Percentiles rank a stretch among this genome's conserved stretches.
Conservation (phyloP, 208 protist genomes). For the Porcisia deanei region DNA sequence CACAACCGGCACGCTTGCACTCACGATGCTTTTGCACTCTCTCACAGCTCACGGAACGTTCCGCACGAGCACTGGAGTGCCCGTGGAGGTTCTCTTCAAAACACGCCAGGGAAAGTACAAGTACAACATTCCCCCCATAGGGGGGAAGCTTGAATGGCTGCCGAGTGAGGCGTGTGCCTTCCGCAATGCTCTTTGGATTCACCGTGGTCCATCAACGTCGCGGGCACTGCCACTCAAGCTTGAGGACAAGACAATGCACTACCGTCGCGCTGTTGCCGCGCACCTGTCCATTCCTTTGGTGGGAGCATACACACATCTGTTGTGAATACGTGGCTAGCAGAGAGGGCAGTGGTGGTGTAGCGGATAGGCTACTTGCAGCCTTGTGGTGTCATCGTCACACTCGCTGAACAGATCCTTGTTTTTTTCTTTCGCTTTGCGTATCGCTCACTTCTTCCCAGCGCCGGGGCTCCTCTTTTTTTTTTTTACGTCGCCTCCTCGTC, state of each 20-base stretch:
- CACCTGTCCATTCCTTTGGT: constrained; percentile 1
- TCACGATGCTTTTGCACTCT: constrained; percentile 25
- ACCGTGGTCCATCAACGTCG: constrained; percentile 36
- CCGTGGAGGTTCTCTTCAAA: constrained; percentile 1
- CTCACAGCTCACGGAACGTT: constrained; percentile 12
- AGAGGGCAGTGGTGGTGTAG: neutral
- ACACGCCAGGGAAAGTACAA: constrained; percentile 11
- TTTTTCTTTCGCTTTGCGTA: neutral
- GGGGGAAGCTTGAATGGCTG: neutral
- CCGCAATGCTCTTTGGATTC: constrained; percentile 15
- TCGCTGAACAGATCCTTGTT: neutral
- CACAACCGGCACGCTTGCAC: constrained; percentile 32
- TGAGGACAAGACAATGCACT: constrained; percentile 3
- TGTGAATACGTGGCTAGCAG: neutral
- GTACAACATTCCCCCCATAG: constrained; percentile 9
- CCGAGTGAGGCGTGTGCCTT: neutral
- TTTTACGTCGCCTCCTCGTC: neutral
- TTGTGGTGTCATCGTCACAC: neutral
- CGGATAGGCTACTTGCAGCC: neutral
- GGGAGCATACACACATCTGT: neutral
- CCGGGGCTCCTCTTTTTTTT: neutral
- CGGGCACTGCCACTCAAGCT: constrained; percentile 13
- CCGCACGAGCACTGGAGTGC: neutral
- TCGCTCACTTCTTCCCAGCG: neutral
- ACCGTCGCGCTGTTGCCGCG: neutral